Evolutionary conservation across 148 eudicot species (phyloP).

Genomic region (Euryodendron excelsum): DNA sequence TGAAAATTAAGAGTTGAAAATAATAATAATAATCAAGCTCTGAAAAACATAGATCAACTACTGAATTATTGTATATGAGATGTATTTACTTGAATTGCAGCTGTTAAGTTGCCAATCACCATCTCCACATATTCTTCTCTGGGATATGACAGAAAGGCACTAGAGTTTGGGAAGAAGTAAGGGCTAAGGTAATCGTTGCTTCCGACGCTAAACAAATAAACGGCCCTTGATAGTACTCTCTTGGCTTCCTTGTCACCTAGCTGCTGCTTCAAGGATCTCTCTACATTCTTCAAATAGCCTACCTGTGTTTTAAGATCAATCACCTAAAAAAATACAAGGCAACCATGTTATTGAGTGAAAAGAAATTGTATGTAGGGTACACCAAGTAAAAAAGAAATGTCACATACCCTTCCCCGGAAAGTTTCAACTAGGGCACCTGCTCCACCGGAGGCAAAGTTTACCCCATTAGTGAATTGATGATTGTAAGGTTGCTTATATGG

Average conservation of each 20-base stretch:
- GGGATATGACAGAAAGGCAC: too few relatives aligned
- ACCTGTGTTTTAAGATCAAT: conserved; percentile 6
- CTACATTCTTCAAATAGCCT: conserved; percentile 8
- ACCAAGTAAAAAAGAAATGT: too few relatives aligned
- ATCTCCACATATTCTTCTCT: background rate
- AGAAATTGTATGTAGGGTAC: too few relatives aligned
- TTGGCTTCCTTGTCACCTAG: background rate
- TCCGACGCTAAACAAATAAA: conserved; percentile 14
- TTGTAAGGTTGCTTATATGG: background rate
- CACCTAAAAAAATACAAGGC: background rate
- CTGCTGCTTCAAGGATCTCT: background rate
- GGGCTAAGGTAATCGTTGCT: background rate
- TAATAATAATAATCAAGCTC: too few relatives aligned
- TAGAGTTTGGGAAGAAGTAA: too few relatives aligned
- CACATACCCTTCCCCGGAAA: background rate
- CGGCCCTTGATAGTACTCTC: conserved; percentile 5
- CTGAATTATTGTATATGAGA: too few relatives aligned
- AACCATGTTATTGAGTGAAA: too few relatives aligned
- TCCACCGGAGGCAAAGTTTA: conserved; percentile 8
- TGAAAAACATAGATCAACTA: too few relatives aligned
- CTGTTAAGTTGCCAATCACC: conserved; percentile 13
- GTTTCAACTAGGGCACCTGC: conserved; percentile 5
- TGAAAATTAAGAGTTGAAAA: too few relatives aligned
- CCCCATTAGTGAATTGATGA: background rate
- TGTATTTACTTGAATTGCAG: background rate